phyloP scores from a whole-genome alignment of 2,329 filamentous ascomycete genomes.

The Ophiostoma novo-ulmi region DNA sequence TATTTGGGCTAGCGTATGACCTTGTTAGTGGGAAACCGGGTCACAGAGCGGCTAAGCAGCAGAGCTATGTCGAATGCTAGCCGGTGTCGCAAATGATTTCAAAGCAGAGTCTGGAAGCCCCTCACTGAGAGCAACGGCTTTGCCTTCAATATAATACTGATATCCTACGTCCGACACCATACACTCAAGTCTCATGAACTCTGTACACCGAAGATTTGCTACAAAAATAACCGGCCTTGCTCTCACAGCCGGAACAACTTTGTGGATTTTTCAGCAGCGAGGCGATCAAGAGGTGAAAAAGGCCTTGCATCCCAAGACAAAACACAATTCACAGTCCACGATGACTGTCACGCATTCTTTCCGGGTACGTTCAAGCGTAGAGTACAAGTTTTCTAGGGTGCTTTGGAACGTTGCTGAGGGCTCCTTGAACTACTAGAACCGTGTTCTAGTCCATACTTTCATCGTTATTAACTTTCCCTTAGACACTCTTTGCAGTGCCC shows the following conservation, averaged over 20 bases:
- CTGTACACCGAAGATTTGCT: background rate
- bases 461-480: background rate
- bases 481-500: conserved; percentile 93
- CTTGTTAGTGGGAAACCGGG: conserved; percentile 6
- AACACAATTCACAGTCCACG: conserved; percentile 28
- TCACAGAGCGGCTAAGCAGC: background rate
- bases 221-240: conserved; percentile 17
- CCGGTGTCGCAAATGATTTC: conserved; percentile 23
- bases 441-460: conserved; percentile 11
- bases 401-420: background rate
- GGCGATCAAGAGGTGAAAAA: background rate
- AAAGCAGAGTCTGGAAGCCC: conserved; percentile 13
- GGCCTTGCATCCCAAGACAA: conserved; percentile 4
- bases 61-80: background rate
- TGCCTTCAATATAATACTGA: background rate
- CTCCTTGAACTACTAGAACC: background rate
- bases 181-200: background rate
- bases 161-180: background rate
- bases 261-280: conserved; percentile 11
- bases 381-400: background rate
- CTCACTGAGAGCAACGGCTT: conserved; percentile 1
- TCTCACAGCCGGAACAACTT: conserved; percentile 18
- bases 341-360: conserved; percentile 46
- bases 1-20: background rate
- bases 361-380: conserved; percentile 35